Percentiles rank a stretch among this genome's conserved stretches.
These are phyloP conservation scores for Diplodia scrobiculata DNA, from an alignment of 2,329 filamentous ascomycete genomes.

Conservation along the genomic window DNA sequence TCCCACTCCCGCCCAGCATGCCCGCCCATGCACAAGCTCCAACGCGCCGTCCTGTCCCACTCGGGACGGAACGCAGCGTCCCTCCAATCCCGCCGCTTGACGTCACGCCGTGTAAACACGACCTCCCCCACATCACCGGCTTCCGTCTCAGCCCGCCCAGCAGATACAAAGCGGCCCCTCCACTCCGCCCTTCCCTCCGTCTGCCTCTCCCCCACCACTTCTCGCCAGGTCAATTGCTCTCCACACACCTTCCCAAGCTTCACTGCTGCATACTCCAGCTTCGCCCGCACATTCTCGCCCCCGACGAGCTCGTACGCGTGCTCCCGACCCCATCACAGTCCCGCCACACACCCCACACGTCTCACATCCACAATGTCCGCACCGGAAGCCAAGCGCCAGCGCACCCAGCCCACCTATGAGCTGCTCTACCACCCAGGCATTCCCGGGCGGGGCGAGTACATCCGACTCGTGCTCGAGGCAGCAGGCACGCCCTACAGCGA, in stretches of 20 bases:
- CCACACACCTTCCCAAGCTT: not conserved
- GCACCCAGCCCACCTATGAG: conserved; percentile 55
- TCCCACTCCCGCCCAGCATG: not conserved
- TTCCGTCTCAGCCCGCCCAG: not conserved
- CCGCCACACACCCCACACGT: not conserved
- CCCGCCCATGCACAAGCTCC: conserved; percentile 10
- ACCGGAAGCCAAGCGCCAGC: conserved; percentile 35
- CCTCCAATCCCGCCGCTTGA: not conserved
- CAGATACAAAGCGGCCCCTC: not conserved
- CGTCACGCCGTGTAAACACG: conserved; percentile 2
- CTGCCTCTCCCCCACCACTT: not conserved
- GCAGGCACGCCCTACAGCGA: conserved; percentile 66
- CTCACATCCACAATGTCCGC: conserved; percentile 30
- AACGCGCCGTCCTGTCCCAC: not conserved
- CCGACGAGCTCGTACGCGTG: not conserved
- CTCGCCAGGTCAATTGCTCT: conserved; percentile 18
- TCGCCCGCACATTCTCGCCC: not conserved
- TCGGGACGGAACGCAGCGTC: not conserved
- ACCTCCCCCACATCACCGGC: conserved; percentile 8
- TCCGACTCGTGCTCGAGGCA: conserved; percentile 73
- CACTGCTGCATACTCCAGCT: not conserved
- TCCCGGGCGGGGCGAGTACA: conserved; percentile 73
- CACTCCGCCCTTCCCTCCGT: not conserved
- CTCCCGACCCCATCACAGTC: not conserved
- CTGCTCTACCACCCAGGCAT: conserved; percentile 72